Conservation (phyloP, 805 yeast species). For the Pichia nanzhaoensis region DNA sequence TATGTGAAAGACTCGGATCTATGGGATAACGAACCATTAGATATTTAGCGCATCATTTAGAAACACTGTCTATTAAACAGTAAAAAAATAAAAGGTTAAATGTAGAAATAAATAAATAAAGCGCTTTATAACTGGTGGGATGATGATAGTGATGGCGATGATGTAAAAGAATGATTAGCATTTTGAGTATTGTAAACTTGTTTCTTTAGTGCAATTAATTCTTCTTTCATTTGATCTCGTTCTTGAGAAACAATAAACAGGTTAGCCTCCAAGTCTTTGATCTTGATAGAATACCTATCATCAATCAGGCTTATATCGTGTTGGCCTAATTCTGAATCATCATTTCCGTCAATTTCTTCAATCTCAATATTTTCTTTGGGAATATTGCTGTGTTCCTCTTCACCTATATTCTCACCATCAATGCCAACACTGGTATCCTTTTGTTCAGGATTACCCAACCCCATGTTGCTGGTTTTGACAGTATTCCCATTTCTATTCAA, state of each 20-base stretch:
- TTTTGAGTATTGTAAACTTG: constrained; percentile 32
- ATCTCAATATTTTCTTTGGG: not conserved
- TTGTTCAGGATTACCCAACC: not conserved
- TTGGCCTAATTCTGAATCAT: constrained; percentile 19
- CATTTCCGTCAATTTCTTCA: constrained; percentile 21
- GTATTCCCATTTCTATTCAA: not conserved
- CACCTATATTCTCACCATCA: not conserved
- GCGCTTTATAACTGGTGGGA: too few species aligned
- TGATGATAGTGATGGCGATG: not conserved
- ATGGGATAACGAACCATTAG: constrained; percentile 22
- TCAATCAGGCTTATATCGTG: constrained; percentile 29
- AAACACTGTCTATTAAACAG: too few species aligned
- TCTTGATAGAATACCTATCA: constrained; percentile 65
- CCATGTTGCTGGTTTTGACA: not conserved
- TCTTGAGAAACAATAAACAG: constrained; percentile 75
- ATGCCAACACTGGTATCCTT: not conserved
- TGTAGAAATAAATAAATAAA: too few species aligned
- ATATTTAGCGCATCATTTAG: constrained; percentile 6
- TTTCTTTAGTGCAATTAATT: constrained; percentile 52
- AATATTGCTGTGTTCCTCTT: too few species aligned
- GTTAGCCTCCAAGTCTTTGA: constrained; percentile 81
- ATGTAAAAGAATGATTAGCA: not conserved
- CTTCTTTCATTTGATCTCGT: constrained; percentile 68
- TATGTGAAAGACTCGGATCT: constrained; percentile 19
- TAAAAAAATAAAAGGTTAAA: too few species aligned